These are phyloP conservation scores for Neoboletus subvelutipes DNA, from an alignment of 768 basidiomycete species.

Conservation along the genomic window DNA sequence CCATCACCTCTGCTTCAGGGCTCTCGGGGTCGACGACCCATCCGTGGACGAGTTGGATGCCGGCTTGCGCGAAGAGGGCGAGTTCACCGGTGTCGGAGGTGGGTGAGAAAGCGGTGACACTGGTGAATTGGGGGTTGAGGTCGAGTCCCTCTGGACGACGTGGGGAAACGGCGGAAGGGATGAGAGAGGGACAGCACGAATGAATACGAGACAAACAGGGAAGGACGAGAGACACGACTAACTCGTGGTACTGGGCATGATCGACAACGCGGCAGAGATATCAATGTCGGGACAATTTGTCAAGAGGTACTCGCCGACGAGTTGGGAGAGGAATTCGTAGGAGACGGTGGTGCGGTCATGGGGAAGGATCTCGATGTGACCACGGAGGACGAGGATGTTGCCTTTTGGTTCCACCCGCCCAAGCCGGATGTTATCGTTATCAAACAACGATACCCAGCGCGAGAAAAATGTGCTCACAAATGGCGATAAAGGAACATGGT, in stretches of 20 bases:
- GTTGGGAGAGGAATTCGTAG: slow-evolving; percentile 81
- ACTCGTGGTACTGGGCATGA: slow-evolving; percentile 70
- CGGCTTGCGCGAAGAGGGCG: slow-evolving; percentile 79
- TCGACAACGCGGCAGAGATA: slow-evolving; percentile 31
- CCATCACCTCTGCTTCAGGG: slow-evolving; percentile 54
- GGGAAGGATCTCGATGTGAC: slow-evolving; percentile 72
- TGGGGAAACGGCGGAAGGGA: not conserved
- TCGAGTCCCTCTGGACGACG: slow-evolving; percentile 73
- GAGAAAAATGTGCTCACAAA: slow-evolving; percentile 47
- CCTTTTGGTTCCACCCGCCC: slow-evolving; percentile 40
- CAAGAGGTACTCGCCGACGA: slow-evolving; percentile 82
- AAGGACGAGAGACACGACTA: slow-evolving; percentile 27
- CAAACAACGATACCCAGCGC: not conserved
- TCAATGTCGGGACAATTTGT: slow-evolving; percentile 43
- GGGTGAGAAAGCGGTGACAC: slow-evolving; percentile 65
- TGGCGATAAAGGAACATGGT: slow-evolving; percentile 89
- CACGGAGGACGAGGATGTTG: slow-evolving; percentile 88
- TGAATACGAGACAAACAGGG: not conserved
- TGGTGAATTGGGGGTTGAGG: slow-evolving; percentile 81
- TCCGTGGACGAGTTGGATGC: slow-evolving; percentile 82
- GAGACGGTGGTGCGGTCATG: slow-evolving; percentile 66
- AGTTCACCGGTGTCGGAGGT: slow-evolving; percentile 70
- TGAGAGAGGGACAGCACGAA: not conserved
- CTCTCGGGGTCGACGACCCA: slow-evolving; percentile 58
- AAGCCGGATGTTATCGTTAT: too few relatives aligned